Evolutionary conservation across 2,329 filamentous ascomycete genomes (phyloP), one percentile per base, ranked within the genome.

Genomic region (Pseudogymnoascus destructans): DNA sequence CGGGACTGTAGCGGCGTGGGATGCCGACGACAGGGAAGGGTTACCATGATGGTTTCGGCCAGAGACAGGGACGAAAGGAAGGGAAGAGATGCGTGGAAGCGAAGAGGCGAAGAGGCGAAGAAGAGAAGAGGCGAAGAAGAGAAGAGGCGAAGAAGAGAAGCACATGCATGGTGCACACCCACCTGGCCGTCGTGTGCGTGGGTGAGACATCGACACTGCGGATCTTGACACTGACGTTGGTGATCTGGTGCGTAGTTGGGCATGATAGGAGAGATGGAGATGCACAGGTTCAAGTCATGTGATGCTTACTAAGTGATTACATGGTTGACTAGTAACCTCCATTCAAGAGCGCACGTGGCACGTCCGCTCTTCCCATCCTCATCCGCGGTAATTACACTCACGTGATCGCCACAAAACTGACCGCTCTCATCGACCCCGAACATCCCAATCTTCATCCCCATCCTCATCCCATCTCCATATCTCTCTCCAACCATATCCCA

Each of bases 121-220:
- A n/a, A n/a, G n/a, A n/a, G n/a, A n/a, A n/a, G n/a, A n/a, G n/a
- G n/a, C n/a, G n/a, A n/a, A n/a, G n/a, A n/a, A n/a, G n/a, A n/a
- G n/a, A n/a, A n/a, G n/a, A n/a, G n/a, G n/a, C n/a, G n/a, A n/a
- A n/a, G n/a, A n/a, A n/a, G n/a, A n/a, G n/a, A n/a, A n/a, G n/a
- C 42, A 52, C 42, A 52, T 52, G 42, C 42, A 52, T 30, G 25
- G n/a, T 52, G 42, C 42, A 52, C 42, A 30, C n/a, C n/a, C n/a
- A n/a, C 23, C 42, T 30, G 23, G 42, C 4, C 23, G 42, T 52
- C 42, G 42, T 52, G 23, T 52, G 42, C 23, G 42, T 30, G 25
- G 42, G 42, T 52, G 42, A 52, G 23, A 52, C 42, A 52, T 3
- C 2, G 25, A 52, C 40, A 27, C 10, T 15, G 46, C 46, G 46